Evolutionary conservation across 768 basidiomycete genomes (phyloP).

Genomic region (Rhizopogon roseolus): DNA sequence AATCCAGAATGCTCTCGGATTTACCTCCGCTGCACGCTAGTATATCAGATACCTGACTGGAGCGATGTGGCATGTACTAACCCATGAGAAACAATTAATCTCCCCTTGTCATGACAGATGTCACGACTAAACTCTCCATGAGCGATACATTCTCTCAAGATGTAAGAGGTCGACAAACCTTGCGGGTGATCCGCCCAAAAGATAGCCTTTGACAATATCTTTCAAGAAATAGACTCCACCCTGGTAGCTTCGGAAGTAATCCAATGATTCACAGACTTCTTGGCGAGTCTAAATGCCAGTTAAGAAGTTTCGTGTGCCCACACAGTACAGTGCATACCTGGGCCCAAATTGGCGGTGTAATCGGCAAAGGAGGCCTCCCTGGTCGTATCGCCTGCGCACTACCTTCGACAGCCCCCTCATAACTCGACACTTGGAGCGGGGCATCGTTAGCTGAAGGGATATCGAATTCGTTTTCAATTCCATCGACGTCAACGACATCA

Average conservation of each 20-base stretch:
- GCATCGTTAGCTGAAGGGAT: slow-evolving; percentile 5
- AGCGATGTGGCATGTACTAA: slow-evolving; percentile 26
- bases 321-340: slow-evolving; percentile 25
- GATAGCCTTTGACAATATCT: slow-evolving; percentile 66
- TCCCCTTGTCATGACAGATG: slow-evolving; percentile 57
- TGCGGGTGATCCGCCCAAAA: slow-evolving; percentile 67
- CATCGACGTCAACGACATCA: slow-evolving; percentile 7
- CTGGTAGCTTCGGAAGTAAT: slow-evolving; percentile 68
- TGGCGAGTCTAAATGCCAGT: slow-evolving; percentile 57
- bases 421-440: slow-evolving; percentile 10
- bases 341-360: slow-evolving; percentile 39
- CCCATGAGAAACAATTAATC: slow-evolving; percentile 82
- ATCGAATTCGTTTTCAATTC: slow-evolving; percentile 1
- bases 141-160: neutral
- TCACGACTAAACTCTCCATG: slow-evolving; percentile 49
- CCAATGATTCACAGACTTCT: slow-evolving; percentile 78
- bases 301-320: neutral
- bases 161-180: slow-evolving; percentile 35
- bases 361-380: slow-evolving; percentile 21
- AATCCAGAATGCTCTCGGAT: slow-evolving; percentile 50
- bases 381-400: neutral
- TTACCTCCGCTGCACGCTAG: slow-evolving; percentile 53
- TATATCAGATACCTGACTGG: neutral
- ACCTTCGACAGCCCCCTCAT: neutral
- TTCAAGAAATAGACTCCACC: slow-evolving; percentile 68